A percentile compares a stretch with the other conserved stretches of the same genome.
phyloP scores from a whole-genome alignment of 169 alveolate species.

The Plasmodium gonderi region DNA sequence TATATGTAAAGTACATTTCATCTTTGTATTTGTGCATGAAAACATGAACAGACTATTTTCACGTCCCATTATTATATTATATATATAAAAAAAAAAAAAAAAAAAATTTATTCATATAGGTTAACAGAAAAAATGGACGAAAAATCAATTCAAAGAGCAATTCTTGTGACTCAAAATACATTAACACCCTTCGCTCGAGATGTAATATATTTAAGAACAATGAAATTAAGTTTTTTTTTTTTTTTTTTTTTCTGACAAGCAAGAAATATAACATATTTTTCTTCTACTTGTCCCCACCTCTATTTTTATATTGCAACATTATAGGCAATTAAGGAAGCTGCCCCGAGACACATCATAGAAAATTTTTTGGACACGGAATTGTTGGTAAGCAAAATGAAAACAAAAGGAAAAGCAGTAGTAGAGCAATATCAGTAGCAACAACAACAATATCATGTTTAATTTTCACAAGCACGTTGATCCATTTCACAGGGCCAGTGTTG shows the following conservation, averaged over 20 bases:
- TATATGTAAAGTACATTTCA: background rate
- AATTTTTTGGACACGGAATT: constrained; percentile 92
- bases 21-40: background rate
- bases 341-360: constrained; percentile 92
- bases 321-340: constrained; percentile 92
- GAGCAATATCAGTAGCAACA: background rate
- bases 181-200: constrained; percentile 94
- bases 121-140: constrained; percentile 94
- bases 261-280: background rate
- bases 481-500: background rate
- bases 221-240: background rate
- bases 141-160: constrained; percentile 92
- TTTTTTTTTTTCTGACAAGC: background rate
- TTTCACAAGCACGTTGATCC: background rate
- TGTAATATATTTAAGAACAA: constrained; percentile 69
- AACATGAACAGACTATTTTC: background rate
- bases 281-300: background rate
- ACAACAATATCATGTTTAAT: background rate
- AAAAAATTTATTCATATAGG: constrained; percentile 64
- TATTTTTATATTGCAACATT: background rate
- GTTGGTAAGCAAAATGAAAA: constrained; percentile 78
- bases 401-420: background rate
- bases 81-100: too few relatives aligned
- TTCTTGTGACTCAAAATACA: constrained; percentile 91
- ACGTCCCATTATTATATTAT: background rate